A percentile compares a stretch with the other conserved stretches of the same genome.
phyloP scores from a whole-genome alignment of 1,139 yeast genomes.

The Citeromyces hawaiiensis region DNA sequence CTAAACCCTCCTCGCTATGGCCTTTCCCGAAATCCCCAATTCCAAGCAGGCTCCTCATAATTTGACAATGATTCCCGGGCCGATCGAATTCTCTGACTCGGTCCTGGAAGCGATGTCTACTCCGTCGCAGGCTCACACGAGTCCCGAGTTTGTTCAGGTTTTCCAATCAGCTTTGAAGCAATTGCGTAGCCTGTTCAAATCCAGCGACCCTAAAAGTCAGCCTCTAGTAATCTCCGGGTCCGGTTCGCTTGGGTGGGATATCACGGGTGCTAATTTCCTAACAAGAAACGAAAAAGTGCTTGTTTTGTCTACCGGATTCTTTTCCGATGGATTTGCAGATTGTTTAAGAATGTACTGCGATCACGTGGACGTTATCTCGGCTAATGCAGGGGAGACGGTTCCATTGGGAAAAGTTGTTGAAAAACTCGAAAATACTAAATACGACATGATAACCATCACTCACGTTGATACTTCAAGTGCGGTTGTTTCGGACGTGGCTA shows the following conservation, averaged over 20 bases:
- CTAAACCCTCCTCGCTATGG: background rate
- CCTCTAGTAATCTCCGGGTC: conserved; percentile 80
- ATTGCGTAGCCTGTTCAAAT: conserved; percentile 64
- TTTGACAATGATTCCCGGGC: conserved; percentile 66
- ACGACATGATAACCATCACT: conserved; percentile 69
- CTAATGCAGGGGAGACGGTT: conserved; percentile 63
- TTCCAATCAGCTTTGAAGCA: conserved; percentile 58
- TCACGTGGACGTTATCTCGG: conserved; percentile 50
- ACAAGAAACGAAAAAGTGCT: conserved; percentile 53
- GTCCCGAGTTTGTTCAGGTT: conserved; percentile 71
- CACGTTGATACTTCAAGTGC: conserved; percentile 97
- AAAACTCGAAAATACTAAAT: conserved; percentile 28
- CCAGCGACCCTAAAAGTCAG: conserved; percentile 52
- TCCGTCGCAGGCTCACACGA: conserved; percentile 81
- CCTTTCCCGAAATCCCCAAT: conserved; percentile 3
- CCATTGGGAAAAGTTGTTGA: conserved; percentile 42
- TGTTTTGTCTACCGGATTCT: conserved; percentile 86
- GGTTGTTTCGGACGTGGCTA: conserved; percentile 63
- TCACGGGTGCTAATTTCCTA: conserved; percentile 68
- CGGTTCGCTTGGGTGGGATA: conserved; percentile 94
- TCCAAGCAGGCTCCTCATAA: conserved; percentile 4
- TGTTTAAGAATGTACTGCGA: conserved; percentile 65
- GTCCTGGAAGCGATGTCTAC: conserved; percentile 77
- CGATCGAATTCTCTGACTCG: conserved; percentile 75
- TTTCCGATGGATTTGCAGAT: conserved; percentile 79